These are phyloP conservation scores for Phalaenopsis hybrid DNA, from an alignment of 116 monocot species.

Conservation along the genomic window DNA sequence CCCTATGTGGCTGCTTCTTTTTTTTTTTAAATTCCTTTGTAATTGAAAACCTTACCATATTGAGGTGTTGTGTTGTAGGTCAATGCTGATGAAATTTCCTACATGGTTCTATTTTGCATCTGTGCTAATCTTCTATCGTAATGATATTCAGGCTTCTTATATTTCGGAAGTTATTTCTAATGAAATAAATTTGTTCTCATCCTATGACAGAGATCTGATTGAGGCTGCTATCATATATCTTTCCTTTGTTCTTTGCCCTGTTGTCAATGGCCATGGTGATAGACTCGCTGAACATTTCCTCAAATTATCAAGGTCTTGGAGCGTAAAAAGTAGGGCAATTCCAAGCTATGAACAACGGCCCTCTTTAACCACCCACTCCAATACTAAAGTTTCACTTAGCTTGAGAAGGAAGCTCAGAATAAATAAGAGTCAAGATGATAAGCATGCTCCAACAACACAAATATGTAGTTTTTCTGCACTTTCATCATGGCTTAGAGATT, in stretches of 20 bases:
- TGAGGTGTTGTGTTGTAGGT: constrained; percentile 40
- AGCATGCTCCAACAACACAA: constrained; percentile 6
- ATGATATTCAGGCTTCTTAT: constrained; percentile 22
- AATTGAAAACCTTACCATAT: constrained; percentile 3
- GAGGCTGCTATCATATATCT: constrained; percentile 44
- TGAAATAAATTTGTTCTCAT: constrained; percentile 14
- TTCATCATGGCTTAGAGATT: constrained; percentile 49
- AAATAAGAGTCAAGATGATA: constrained; percentile 22
- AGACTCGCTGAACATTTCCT: constrained; percentile 26
- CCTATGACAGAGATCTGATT: constrained; percentile 19
- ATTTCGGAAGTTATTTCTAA: constrained; percentile 21
- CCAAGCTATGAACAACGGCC: too few relatives aligned
- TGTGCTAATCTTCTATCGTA: constrained; percentile 36
- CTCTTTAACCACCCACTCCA: background rate
- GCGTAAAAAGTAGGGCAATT: constrained; percentile 4
- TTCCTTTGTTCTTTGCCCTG: constrained; percentile 49
- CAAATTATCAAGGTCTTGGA: constrained; percentile 35
- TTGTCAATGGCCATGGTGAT: constrained; percentile 17
- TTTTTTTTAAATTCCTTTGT: background rate
- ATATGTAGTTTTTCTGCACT: constrained; percentile 1
- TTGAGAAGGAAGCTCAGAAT: constrained; percentile 40
- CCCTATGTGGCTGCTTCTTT: background rate
- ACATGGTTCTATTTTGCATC: constrained; percentile 75
- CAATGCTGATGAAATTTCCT: constrained; percentile 69
- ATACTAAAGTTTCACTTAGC: constrained; percentile 10